A percentile compares a stretch with the other conserved stretches of the same genome.
These are phyloP conservation scores for Ambrosiella xylebori DNA, from an alignment of 2,329 filamentous ascomycete species.

Conservation along the genomic window DNA sequence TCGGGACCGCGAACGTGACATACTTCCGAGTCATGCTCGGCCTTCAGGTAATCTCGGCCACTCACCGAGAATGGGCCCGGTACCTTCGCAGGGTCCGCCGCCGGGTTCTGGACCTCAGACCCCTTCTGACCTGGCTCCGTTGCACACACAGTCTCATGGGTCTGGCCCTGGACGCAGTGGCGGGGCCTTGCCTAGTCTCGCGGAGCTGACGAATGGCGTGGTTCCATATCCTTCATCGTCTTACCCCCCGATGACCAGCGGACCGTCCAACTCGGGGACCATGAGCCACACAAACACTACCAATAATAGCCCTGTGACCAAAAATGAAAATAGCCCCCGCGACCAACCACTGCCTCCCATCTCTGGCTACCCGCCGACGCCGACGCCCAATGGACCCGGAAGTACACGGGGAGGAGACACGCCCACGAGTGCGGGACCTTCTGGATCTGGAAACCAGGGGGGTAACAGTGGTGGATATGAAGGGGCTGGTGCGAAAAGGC, in stretches of 20 bases:
- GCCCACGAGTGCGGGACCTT: constrained; percentile 13
- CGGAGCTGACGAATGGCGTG: constrained; percentile 46
- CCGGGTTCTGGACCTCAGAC: not conserved
- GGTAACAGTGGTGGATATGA: constrained; percentile 19
- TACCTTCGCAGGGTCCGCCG: no score
- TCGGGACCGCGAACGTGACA: not conserved
- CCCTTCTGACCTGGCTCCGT: constrained; percentile 9
- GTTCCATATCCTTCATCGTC: constrained; percentile 43
- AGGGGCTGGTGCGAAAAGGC: constrained; percentile 31
- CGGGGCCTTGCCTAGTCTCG: constrained; percentile 39
- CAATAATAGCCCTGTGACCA: constrained; percentile 21
- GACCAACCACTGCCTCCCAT: constrained; percentile 21
- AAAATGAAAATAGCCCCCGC: constrained; percentile 27
- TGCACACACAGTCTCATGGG: constrained; percentile 14
- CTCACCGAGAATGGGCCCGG: no score
- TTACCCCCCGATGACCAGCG: constrained; percentile 23
- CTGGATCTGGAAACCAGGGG: no score
- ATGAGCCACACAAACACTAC: constrained; percentile 17
- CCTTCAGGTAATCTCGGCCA: no score
- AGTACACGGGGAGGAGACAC: constrained; percentile 15
- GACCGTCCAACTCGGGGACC: constrained; percentile 14
- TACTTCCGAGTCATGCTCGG: not conserved
- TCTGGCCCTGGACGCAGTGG: constrained; percentile 20
- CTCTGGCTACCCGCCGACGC: constrained; percentile 19
- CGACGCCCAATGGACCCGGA: not conserved